These are phyloP conservation scores for Claviceps sp. DNA, from an alignment of 2,329 filamentous ascomycete species.

Conservation along the genomic window DNA sequence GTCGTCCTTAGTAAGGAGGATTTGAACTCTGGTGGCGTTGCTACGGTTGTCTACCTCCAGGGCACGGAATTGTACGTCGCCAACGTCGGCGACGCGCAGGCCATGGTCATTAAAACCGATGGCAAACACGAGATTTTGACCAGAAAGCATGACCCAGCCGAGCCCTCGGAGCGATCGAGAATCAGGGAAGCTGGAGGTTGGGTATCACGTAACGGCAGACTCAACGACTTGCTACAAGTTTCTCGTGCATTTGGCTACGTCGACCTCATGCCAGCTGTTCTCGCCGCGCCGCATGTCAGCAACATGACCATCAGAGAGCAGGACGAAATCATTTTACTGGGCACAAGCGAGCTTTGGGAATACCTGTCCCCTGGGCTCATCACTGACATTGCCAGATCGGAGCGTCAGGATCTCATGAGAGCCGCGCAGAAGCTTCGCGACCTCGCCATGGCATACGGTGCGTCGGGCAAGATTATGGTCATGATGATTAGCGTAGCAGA, in stretches of 20 bases:
- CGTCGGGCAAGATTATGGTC: conserved; percentile 92
- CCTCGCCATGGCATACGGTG: conserved; percentile 88
- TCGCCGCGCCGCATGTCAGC: conserved; percentile 75
- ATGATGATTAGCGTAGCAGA: conserved; percentile 95
- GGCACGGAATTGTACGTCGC: conserved; percentile 85
- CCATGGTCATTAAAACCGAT: conserved; percentile 86
- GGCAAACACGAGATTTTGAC: conserved; percentile 75
- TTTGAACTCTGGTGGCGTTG: conserved; percentile 77
- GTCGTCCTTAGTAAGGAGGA: conserved; percentile 81
- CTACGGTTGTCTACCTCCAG: conserved; percentile 81
- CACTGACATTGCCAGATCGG: conserved; percentile 79
- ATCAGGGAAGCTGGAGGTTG: conserved; percentile 92
- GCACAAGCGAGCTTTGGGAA: conserved; percentile 90
- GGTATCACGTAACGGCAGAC: conserved; percentile 84
- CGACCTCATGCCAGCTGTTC: conserved; percentile 81
- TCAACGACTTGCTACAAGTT: conserved; percentile 84
- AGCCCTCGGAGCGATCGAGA: conserved; percentile 67
- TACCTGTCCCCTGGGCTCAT: conserved; percentile 81
- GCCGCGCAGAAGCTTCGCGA: conserved; percentile 91
- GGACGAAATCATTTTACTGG: conserved; percentile 87
- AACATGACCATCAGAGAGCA: conserved; percentile 70
- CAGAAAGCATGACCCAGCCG: conserved; percentile 84
- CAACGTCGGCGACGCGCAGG: conserved; percentile 90
- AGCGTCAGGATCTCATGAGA: conserved; percentile 82
- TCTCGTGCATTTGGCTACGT: conserved; percentile 93